Base-by-base conservation (phyloP, 2,329 filamentous ascomycete species). In the Cryphonectria radicalis region DNA sequence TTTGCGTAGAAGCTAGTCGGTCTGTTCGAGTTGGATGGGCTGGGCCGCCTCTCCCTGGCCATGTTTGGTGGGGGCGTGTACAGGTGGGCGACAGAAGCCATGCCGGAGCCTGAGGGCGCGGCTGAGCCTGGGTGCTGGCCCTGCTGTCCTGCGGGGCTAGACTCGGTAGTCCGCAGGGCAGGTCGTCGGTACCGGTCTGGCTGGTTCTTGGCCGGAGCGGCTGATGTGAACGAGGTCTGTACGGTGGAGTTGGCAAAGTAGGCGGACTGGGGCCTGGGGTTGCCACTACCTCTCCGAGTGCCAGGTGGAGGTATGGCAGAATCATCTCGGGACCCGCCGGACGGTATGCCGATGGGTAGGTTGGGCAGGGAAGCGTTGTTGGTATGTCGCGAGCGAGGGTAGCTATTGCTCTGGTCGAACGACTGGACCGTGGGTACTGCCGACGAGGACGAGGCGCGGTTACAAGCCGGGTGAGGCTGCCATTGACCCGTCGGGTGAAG, bases 161-260 rank as follows among this genome's bases (percentile, higher is more conserved):
- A 86, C 75, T 90, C 89, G 22, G 83, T 81, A 72, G 88, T 84
- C 75, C 88, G 87, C 71, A 87, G 84, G 69, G 86, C 86, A 72
- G 86, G 81, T 66, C 94, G 91, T 76, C 94, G 89, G 79, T 98
- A 98, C 72, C 95, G 90, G 79, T 97, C 94, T 1, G 93, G 93
- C 1, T 92, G 90, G 32, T 90, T 85, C 77, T 94, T 94, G 63
- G 84, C 81, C 32, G 89, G 84, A 4, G 86, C 84, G 59, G 90
- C 86, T 80, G 82, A 91, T 77, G 75, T 86, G 81, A 79, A 90
- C 74, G 82, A 87, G 65, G 89, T 86, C 75, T 85, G 85, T 32
- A 79, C 81, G 17, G 82, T 75, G 4, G 81, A 77, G 60, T 77
- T 77, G 59, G 82, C 81, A 35, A 83, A 67, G 42, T 82, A 82